These are phyloP conservation scores for Juglanconis oblonga DNA, from an alignment of 2,329 filamentous ascomycete genomes.

Conservation along the genomic window DNA sequence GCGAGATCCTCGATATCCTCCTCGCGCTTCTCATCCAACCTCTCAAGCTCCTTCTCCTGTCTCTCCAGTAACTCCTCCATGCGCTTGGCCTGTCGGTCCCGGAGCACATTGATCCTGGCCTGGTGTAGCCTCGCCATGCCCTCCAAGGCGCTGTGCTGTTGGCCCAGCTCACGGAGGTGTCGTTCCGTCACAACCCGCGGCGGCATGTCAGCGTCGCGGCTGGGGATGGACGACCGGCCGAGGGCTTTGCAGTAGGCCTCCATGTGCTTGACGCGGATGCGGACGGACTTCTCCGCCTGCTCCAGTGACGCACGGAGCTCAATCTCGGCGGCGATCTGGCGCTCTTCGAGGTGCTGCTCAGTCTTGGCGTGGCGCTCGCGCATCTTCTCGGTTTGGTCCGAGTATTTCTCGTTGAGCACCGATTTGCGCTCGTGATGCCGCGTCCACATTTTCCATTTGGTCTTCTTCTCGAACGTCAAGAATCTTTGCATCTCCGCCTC, in stretches of 20 bases:
- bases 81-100: constrained; percentile 60
- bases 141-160: constrained; percentile 60
- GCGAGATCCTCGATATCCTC: constrained; percentile 49
- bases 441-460: constrained; percentile 47
- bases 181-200: constrained; percentile 55
- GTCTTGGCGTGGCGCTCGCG: constrained; percentile 53
- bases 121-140: constrained; percentile 58
- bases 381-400: constrained; percentile 48
- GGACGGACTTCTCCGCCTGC: constrained; percentile 54
- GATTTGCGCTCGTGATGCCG: constrained; percentile 49
- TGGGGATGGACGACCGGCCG: constrained; percentile 34
- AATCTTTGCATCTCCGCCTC: constrained; percentile 52
- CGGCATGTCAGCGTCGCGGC: constrained; percentile 34
- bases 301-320: constrained; percentile 54
- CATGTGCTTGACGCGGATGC: constrained; percentile 61
- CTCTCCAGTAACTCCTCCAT: constrained; percentile 57
- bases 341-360: constrained; percentile 55
- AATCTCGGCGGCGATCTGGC: constrained; percentile 61
- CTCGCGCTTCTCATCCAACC: constrained; percentile 42
- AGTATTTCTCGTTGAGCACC: constrained; percentile 45
- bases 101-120: constrained; percentile 61
- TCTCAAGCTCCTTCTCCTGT: constrained; percentile 50
- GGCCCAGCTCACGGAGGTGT: constrained; percentile 55
- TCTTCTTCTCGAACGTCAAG: constrained; percentile 43
- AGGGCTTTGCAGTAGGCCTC: constrained; percentile 61